Evolutionary conservation across 257 asterid species (phyloP).

Genomic region (Nicotiana tabacum): DNA sequence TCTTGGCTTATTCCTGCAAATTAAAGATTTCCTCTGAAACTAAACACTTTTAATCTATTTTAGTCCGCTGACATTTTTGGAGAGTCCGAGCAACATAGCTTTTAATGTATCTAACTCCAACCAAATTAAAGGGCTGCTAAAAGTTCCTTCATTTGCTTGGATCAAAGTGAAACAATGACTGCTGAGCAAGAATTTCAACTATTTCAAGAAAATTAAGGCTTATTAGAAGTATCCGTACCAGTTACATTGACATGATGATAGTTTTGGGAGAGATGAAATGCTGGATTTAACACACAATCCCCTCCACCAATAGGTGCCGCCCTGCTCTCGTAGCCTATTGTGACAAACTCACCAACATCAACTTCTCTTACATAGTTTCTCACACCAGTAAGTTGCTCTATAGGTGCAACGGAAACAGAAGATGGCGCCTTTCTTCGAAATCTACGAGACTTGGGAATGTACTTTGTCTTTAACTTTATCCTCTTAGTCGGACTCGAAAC

Average conservation of each 20-base stretch:
- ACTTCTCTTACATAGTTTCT: conserved; percentile 16
- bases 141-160: neutral
- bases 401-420: conserved; percentile 44
- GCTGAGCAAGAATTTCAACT: neutral
- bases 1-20: conserved; percentile 46
- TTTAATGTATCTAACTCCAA: neutral
- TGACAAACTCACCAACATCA: conserved; percentile 31
- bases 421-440: conserved; percentile 55
- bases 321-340: conserved; percentile 8
- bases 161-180: neutral
- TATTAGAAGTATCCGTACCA: conserved; percentile 21
- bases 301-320: neutral
- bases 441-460: conserved; percentile 42
- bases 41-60: neutral
- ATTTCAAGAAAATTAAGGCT: neutral
- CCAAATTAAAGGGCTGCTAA: neutral
- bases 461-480: conserved; percentile 48
- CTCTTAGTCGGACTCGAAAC: conserved; percentile 56
- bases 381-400: conserved; percentile 29
- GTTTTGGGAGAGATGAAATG: conserved; percentile 24
- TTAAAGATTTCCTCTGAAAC: neutral
- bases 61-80: no score
- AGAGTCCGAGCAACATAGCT: no score
- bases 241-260: conserved; percentile 21
- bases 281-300: neutral